phyloP scores from a whole-genome alignment of 495 filamentous ascomycete species.

The Penicillium longicatenatum region DNA sequence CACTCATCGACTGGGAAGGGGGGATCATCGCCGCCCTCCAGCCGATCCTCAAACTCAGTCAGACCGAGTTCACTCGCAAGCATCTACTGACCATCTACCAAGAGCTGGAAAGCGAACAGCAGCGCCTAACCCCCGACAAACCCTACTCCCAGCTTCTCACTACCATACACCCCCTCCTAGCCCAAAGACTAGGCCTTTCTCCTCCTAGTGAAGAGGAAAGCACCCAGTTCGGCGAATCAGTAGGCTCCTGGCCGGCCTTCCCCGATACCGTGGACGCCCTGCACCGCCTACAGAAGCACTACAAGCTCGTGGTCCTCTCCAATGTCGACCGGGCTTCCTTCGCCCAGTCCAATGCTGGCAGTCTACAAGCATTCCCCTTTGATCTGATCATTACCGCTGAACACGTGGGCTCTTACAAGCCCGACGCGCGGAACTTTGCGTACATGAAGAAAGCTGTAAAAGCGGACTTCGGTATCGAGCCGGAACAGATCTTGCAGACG shows the following conservation, averaged over 20 bases:
- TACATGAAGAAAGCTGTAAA: slow-evolving; percentile 60
- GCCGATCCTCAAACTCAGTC: slow-evolving; percentile 46
- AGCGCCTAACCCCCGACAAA: slow-evolving; percentile 51
- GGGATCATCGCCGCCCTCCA: slow-evolving; percentile 42
- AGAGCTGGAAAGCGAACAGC: slow-evolving; percentile 45
- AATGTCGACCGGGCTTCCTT: slow-evolving; percentile 73
- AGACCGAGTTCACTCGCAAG: slow-evolving; percentile 42
- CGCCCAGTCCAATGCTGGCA: slow-evolving; percentile 48
- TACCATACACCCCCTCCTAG: slow-evolving; percentile 50
- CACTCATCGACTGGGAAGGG: slow-evolving; percentile 75
- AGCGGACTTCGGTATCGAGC: slow-evolving; percentile 55
- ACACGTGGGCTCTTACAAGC: slow-evolving; percentile 77
- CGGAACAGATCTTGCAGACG: slow-evolving; percentile 63
- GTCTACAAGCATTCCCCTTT: slow-evolving; percentile 55
- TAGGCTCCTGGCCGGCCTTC: slow-evolving; percentile 66
- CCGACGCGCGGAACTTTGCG: slow-evolving; percentile 63
- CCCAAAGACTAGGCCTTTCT: slow-evolving; percentile 40
- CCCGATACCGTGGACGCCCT: slow-evolving; percentile 64
- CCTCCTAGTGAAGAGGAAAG: slow-evolving; percentile 33
- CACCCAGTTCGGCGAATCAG: slow-evolving; percentile 50
- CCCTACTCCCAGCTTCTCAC: slow-evolving; percentile 61
- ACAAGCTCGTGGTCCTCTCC: slow-evolving; percentile 70
- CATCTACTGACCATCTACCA: slow-evolving; percentile 42
- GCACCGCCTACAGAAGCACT: slow-evolving; percentile 54
- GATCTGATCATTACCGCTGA: slow-evolving; percentile 74